Evolutionary conservation across 495 filamentous ascomycete genomes (phyloP).

Genomic region (Hapsidospora chrysogenum): DNA sequence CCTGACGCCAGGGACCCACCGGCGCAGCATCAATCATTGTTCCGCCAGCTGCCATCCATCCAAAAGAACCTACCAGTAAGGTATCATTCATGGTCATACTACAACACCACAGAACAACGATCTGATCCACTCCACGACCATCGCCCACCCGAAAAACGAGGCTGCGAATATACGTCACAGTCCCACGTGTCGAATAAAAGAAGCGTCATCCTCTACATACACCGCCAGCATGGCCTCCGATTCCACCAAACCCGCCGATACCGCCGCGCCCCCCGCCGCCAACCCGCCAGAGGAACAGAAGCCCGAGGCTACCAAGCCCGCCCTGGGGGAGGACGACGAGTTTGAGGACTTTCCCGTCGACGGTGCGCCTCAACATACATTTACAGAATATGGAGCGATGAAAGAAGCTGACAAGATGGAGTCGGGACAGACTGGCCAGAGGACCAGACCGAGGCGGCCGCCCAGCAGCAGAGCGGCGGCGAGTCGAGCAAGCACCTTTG

Average conservation of each 20-base stretch:
- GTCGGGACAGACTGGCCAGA: constrained; percentile 63
- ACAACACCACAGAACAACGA: too few species aligned
- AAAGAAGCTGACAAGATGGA: background rate
- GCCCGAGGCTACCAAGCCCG: constrained; percentile 23
- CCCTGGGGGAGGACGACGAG: constrained; percentile 91
- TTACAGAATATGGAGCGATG: too few species aligned
- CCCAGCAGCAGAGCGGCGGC: constrained; percentile 15
- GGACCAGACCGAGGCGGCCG: constrained; percentile 68
- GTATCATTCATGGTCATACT: too few species aligned
- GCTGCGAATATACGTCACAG: too few species aligned
- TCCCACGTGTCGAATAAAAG: too few species aligned
- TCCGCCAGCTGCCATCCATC: too few species aligned
- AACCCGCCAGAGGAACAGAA: constrained; percentile 19
- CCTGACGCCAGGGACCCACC: too few species aligned
- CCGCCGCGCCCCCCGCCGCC: constrained; percentile 3
- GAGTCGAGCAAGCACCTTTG: constrained; percentile 62
- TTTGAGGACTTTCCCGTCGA: constrained; percentile 98
- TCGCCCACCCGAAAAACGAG: too few species aligned
- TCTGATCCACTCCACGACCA: too few species aligned
- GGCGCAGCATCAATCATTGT: too few species aligned
- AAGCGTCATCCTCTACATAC: too few species aligned
- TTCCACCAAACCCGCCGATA: background rate
- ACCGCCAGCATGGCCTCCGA: background rate
- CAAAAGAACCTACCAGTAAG: too few species aligned
- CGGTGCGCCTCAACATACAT: constrained; percentile 36